phyloP scores from a whole-genome alignment of 2,329 filamentous ascomycete species.

The Aspergillus ochraceoroseus region DNA sequence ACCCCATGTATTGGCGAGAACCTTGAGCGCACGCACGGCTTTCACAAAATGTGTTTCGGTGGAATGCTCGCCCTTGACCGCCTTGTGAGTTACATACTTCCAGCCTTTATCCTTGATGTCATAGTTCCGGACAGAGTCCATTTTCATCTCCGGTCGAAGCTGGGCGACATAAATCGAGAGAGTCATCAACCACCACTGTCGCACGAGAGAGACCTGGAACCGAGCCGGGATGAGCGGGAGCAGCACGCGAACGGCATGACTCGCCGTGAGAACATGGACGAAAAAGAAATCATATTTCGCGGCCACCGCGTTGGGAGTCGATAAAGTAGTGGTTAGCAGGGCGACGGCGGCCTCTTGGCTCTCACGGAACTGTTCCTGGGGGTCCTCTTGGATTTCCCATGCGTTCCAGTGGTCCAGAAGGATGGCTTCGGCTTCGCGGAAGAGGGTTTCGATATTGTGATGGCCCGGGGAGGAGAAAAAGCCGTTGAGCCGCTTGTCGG shows the following conservation, averaged over 20 bases:
- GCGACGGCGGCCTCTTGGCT: slow-evolving; percentile 56
- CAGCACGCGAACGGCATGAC: slow-evolving; percentile 81
- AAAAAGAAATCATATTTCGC: slow-evolving; percentile 73
- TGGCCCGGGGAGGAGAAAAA: slow-evolving; percentile 57
- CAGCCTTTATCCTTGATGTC: slow-evolving; percentile 65
- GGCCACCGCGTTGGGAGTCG: slow-evolving; percentile 14
- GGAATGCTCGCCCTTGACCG: slow-evolving; percentile 61
- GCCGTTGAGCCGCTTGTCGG: slow-evolving; percentile 65
- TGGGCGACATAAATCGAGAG: slow-evolving; percentile 72
- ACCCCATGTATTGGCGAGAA: slow-evolving; percentile 40
- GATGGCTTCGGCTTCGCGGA: slow-evolving; percentile 62
- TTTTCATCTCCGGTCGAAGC: slow-evolving; percentile 65
- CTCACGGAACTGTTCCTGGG: slow-evolving; percentile 67
- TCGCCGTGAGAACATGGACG: slow-evolving; percentile 75
- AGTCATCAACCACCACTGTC: slow-evolving; percentile 86
- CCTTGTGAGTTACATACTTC: slow-evolving; percentile 69
- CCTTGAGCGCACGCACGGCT: slow-evolving; percentile 58
- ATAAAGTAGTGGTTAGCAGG: slow-evolving; percentile 37
- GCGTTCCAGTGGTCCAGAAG: slow-evolving; percentile 88
- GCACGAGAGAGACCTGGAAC: slow-evolving; percentile 67
- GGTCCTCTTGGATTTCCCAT: slow-evolving; percentile 64
- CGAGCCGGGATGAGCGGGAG: slow-evolving; percentile 69
- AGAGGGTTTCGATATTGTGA: slow-evolving; percentile 62
- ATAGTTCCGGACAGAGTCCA: slow-evolving; percentile 56
- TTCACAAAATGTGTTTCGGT: slow-evolving; percentile 84